Conservation (phyloP, 345 rosid species). For the Microcos paniculata region DNA sequence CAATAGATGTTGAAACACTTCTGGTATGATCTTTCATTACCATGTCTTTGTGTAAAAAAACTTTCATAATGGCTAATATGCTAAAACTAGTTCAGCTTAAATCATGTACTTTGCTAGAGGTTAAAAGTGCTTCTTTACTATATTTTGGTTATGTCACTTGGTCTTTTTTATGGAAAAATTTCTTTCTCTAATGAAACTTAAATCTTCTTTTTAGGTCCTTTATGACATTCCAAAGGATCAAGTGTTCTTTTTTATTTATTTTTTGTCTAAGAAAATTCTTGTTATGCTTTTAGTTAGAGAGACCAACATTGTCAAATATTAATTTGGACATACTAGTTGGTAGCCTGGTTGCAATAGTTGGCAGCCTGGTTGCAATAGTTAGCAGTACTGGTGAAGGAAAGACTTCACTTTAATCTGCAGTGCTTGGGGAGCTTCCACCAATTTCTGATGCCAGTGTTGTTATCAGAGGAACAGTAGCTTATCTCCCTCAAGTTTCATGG, state of each 20-base stretch:
- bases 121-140: background rate
- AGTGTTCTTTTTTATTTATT: conserved; percentile 1
- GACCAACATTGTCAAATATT: conserved; percentile 79
- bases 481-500: conserved; percentile 99
- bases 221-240: background rate
- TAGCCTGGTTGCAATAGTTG: conserved; percentile 93
- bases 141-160: background rate
- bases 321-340: conserved; percentile 85
- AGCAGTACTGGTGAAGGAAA: conserved; percentile 99
- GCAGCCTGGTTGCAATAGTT: no score
- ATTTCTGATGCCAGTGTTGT: conserved; percentile 58
- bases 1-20: conserved; percentile 93
- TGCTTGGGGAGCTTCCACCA: conserved; percentile 98
- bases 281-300: conserved; percentile 66
- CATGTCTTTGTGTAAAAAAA: background rate
- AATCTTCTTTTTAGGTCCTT: background rate
- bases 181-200: background rate
- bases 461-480: conserved; percentile 84
- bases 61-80: conserved; percentile 3
- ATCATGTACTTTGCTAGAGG: background rate
- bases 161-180: background rate
- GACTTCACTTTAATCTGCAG: conserved; percentile 90
- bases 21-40: conserved; percentile 51
- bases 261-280: conserved; percentile 13
- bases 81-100: background rate